Evolutionary conservation across 305 asterid species (phyloP), one percentile per base, ranked within the genome.

Genomic region (Fraxinus sp.): DNA sequence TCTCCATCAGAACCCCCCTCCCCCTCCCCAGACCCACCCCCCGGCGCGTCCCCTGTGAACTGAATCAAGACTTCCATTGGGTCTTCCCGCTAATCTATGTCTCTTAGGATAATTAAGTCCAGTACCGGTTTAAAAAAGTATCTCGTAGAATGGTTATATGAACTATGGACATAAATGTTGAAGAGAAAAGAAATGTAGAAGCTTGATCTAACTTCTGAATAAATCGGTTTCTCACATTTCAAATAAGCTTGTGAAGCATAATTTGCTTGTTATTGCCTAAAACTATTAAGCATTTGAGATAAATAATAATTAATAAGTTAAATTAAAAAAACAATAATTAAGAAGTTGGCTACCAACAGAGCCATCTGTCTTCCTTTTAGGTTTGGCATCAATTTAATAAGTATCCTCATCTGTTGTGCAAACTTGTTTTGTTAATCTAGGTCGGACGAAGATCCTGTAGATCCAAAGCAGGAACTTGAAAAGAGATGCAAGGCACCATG

Each of bases 401-500:
- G 57, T 55, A n/a, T 52, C 76, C 46, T 82, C 55, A 11, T 33
- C 74, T 81, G 46, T 62, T 66, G 36, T 28, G 7, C 73, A 64
- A 24, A 41, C 20, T 39, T 82, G 32, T 49, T 36, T 80, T n/a
- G 18, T 77, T 44, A 70, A 33, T 84, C 80, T 88, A 91, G 94
- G 94, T 83, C 90, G 33, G 93, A 90, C 8, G 90, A 87, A 44
- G 94, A 91, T 74, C 90, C 88, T 81, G 93, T 91, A 26, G 93
- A 90, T 82, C 94, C 86, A 7, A 91, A 90, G 87, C 86, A 81
- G 46, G 90, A 84, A 82, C 86, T 90, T 22, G 93, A 91, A 86
- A 91, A 86, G 81, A 86, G 89, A n/a, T 91, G 93, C 90, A 91
- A 88, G 91, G 91, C 91, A 66, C 92, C 92, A 78, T 91, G 94